phyloP scores from a whole-genome alignment of 768 basidiomycete species.

The Cystofilobasidium macerans region DNA sequence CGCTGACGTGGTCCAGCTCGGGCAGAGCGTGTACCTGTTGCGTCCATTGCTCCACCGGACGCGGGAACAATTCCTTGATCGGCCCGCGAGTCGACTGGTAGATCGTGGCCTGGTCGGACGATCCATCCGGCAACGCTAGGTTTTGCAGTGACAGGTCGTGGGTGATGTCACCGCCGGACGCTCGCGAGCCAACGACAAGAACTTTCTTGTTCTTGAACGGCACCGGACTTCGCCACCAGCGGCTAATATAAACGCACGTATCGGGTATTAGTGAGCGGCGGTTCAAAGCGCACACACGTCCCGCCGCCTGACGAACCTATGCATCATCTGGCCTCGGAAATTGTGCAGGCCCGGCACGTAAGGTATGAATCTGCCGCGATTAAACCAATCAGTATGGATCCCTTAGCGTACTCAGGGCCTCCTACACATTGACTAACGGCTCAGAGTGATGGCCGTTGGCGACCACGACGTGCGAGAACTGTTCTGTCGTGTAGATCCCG shows the following conservation, averaged over 20 bases:
- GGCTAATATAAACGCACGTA: neutral
- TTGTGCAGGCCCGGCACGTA: slow-evolving; percentile 17
- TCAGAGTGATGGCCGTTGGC: slow-evolving; percentile 21
- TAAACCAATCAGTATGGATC: too few relatives aligned
- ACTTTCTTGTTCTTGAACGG: slow-evolving; percentile 7
- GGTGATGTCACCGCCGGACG: slow-evolving; percentile 16
- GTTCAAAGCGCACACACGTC: neutral
- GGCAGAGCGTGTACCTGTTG: slow-evolving; percentile 4
- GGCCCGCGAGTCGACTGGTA: slow-evolving; percentile 11
- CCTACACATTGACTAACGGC: neutral
- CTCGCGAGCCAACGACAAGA: slow-evolving; percentile 16
- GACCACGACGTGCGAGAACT: slow-evolving; percentile 16
- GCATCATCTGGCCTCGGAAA: slow-evolving; percentile 2
- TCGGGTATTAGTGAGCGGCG: neutral
- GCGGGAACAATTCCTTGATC: neutral
- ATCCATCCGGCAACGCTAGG: neutral
- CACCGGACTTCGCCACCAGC: slow-evolving; percentile 12
- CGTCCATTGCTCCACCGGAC: slow-evolving; percentile 9
- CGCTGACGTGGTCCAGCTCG: neutral
- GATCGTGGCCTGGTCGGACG: slow-evolving; percentile 10
- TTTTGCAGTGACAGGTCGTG: slow-evolving; percentile 18
- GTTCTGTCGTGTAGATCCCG: neutral
- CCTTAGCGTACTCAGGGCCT: neutral
- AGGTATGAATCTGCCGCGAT: slow-evolving; percentile 10
- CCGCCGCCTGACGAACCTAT: neutral